Conservation (phyloP, 1,284 basidiomycete genomes). For the Rhodotorula sp. region DNA sequence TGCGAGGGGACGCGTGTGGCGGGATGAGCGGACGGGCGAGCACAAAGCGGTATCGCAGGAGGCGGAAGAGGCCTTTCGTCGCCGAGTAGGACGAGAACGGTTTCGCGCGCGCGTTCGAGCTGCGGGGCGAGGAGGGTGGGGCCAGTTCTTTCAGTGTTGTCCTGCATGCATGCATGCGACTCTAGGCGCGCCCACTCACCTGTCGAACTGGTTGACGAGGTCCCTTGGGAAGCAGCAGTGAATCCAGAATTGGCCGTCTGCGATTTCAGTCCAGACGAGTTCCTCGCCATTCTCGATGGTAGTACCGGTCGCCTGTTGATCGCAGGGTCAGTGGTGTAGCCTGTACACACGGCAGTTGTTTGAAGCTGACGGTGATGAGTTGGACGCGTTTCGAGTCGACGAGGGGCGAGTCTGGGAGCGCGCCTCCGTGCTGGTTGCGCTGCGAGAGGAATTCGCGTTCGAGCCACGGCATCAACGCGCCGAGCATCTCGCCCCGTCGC, state of each 20-base stretch:
- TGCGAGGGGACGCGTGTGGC: background rate
- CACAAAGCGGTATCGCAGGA: conserved; percentile 5
- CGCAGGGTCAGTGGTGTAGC: background rate
- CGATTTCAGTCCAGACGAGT: conserved; percentile 17
- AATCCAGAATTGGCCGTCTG: conserved; percentile 18
- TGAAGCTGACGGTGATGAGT: background rate
- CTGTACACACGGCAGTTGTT: too few species aligned
- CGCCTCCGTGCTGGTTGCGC: background rate
- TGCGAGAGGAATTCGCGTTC: conserved; percentile 5
- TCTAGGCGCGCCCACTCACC: background rate
- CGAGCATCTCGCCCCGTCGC: background rate
- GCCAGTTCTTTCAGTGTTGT: too few species aligned
- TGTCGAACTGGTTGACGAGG: conserved; percentile 2
- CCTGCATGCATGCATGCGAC: too few species aligned
- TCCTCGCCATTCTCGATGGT: background rate
- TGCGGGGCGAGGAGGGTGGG: too few species aligned
- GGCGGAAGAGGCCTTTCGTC: conserved; percentile 9
- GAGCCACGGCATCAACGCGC: conserved; percentile 15
- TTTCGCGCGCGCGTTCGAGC: background rate
- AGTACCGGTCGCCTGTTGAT: conserved; percentile 2
- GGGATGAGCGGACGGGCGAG: conserved; percentile 9
- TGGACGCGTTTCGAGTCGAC: background rate
- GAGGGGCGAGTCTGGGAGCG: background rate
- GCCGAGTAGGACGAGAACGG: background rate
- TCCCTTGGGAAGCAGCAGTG: conserved; percentile 5